These are phyloP conservation scores for Scytalidium sp. DNA, from an alignment of 2,329 filamentous ascomycete species.

Conservation along the genomic window DNA sequence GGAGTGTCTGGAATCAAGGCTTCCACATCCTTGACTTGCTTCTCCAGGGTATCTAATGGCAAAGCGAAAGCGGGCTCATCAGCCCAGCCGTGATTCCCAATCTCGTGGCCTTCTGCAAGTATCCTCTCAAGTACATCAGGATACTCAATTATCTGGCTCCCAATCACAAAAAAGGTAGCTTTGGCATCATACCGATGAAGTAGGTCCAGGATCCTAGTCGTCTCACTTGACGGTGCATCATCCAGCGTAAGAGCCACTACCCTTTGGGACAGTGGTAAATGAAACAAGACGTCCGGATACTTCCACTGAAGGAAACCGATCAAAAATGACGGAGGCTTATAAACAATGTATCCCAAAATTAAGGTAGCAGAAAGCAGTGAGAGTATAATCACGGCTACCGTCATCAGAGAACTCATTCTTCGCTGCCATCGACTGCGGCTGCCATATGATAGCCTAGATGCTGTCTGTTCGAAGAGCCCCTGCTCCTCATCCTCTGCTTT, in stretches of 20 bases:
- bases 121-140: constrained; percentile 55
- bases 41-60: constrained; percentile 52
- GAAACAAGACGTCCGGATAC: constrained; percentile 80
- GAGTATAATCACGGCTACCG: background rate
- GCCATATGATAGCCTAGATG: background rate
- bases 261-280: constrained; percentile 57
- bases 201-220: constrained; percentile 64
- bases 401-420: background rate
- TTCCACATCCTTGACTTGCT: constrained; percentile 66
- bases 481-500: background rate
- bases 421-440: background rate
- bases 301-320: constrained; percentile 67
- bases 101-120: constrained; percentile 62
- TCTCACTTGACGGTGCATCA: constrained; percentile 75
- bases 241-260: constrained; percentile 83
- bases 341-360: constrained; percentile 57
- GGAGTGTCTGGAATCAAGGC: constrained; percentile 30
- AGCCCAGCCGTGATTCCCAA: constrained; percentile 87
- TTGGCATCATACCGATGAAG: constrained; percentile 64
- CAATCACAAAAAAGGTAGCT: constrained; percentile 89
- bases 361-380: background rate
- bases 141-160: constrained; percentile 62
- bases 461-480: background rate
- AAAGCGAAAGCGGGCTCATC: constrained; percentile 73
- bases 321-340: constrained; percentile 73